Percentiles rank a stretch among this genome's conserved stretches.
These are phyloP conservation scores for Mortierella sp. DNA, from an alignment of 371 early-diverging fungal species.

Conservation along the genomic window DNA sequence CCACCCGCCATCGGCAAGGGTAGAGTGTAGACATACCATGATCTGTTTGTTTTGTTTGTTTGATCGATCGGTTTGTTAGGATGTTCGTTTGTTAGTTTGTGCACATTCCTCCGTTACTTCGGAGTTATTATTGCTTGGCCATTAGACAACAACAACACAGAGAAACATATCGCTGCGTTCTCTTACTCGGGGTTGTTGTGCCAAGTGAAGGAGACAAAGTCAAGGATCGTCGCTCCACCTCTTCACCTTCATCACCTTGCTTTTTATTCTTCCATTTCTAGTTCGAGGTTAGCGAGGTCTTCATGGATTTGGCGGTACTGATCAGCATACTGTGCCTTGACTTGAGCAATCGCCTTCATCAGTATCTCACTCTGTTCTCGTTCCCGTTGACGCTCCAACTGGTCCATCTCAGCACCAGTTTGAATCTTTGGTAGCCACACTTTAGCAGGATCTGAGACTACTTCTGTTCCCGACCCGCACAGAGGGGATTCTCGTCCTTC, in stretches of 20 bases:
- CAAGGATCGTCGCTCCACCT: background rate
- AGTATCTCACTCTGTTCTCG: background rate
- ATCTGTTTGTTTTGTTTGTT: background rate
- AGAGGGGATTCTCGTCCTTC: background rate
- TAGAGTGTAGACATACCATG: too few relatives aligned
- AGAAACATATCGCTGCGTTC: background rate
- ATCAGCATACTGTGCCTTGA: background rate
- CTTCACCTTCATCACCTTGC: background rate
- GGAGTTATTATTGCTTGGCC: background rate
- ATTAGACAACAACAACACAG: background rate
- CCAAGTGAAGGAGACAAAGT: background rate
- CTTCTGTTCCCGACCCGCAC: background rate
- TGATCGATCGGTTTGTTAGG: background rate
- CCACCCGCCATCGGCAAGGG: too few relatives aligned
- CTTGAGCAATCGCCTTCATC: background rate
- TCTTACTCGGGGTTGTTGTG: background rate
- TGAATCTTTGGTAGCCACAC: background rate
- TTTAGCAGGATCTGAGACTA: background rate
- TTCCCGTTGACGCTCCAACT: background rate
- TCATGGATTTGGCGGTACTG: constrained; percentile 2
- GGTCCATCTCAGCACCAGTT: background rate
- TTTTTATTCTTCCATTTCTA: background rate
- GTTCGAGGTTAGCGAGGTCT: background rate
- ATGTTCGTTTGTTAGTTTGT: background rate
- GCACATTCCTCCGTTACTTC: background rate